Evolutionary conservation across 805 yeast species (phyloP).

Genomic region (Monosporozyma siamensis): DNA sequence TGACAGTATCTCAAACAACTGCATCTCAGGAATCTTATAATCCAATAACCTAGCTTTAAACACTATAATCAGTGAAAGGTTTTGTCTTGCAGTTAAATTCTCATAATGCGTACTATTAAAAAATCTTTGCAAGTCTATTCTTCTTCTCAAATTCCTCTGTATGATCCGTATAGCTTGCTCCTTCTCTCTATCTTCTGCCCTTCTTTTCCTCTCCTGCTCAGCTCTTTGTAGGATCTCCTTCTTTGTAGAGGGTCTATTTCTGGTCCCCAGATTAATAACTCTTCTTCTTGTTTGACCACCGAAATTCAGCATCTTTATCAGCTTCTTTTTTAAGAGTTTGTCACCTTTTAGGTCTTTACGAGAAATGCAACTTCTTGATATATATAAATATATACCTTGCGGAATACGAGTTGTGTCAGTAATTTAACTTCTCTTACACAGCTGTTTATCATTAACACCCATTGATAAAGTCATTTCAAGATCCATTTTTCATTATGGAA

Average conservation of each 20-base stretch:
- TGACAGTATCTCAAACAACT: constrained; percentile 5
- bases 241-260: constrained; percentile 28
- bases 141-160: constrained; percentile 41
- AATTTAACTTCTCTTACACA: too few species aligned
- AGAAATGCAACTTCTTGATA: too few species aligned
- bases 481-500: too few species aligned
- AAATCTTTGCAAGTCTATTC: constrained; percentile 26
- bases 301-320: constrained; percentile 52
- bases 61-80: constrained; percentile 15
- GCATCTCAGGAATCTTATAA: constrained; percentile 7
- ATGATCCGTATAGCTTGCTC: constrained; percentile 42
- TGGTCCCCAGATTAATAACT: constrained; percentile 51
- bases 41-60: constrained; percentile 24
- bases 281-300: constrained; percentile 54
- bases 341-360: too few species aligned
- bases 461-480: too few species aligned
- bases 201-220: constrained; percentile 50
- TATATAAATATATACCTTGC: too few species aligned
- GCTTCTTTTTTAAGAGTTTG: not conserved
- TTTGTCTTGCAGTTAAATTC: not conserved
- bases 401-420: too few species aligned
- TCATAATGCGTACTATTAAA: constrained; percentile 14
- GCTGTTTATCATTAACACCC: too few species aligned
- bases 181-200: constrained; percentile 47
- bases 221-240: constrained; percentile 50